These are phyloP conservation scores for Candida mattraensis DNA, from an alignment of 805 yeast genomes.

Conservation along the genomic window DNA sequence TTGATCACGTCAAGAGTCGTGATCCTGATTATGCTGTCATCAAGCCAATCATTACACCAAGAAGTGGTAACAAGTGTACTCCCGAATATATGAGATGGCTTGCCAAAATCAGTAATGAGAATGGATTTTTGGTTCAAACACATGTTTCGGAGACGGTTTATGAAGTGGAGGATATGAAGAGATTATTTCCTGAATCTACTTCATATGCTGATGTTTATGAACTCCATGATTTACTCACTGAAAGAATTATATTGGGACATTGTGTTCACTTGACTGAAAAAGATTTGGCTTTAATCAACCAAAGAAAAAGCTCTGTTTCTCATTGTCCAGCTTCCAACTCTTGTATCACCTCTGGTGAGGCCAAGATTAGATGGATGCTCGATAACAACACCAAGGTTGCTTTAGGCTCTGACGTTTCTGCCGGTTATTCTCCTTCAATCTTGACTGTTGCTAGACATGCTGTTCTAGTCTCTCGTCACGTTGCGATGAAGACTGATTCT, in stretches of 20 bases:
- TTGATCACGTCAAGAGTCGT: constrained; percentile 48
- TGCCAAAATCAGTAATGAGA: constrained; percentile 26
- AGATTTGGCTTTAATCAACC: constrained; percentile 57
- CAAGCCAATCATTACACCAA: constrained; percentile 77
- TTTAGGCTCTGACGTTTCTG: constrained; percentile 73
- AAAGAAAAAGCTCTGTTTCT: constrained; percentile 61
- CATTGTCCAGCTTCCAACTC: constrained; percentile 92
- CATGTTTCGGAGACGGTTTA: constrained; percentile 75
- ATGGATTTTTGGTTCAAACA: constrained; percentile 69
- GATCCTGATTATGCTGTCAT: constrained; percentile 53
- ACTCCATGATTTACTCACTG: constrained; percentile 51
- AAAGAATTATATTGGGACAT: constrained; percentile 78
- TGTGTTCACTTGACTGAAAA: constrained; percentile 67
- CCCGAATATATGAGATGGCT: constrained; percentile 57
- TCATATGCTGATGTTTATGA: constrained; percentile 76
- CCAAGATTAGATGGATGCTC: constrained; percentile 67
- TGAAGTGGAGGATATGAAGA: constrained; percentile 70
- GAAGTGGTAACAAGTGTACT: constrained; percentile 87
- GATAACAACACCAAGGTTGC: constrained; percentile 68
- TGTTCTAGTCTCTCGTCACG: constrained; percentile 61
- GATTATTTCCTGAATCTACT: constrained; percentile 66
- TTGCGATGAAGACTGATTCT: constrained; percentile 51
- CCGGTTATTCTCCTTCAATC: constrained; percentile 65
- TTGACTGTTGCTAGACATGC: constrained; percentile 66
- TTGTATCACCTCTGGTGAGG: constrained; percentile 82